phyloP scores from a whole-genome alignment of 148 eudicot genomes.

The Drosera capensis region DNA sequence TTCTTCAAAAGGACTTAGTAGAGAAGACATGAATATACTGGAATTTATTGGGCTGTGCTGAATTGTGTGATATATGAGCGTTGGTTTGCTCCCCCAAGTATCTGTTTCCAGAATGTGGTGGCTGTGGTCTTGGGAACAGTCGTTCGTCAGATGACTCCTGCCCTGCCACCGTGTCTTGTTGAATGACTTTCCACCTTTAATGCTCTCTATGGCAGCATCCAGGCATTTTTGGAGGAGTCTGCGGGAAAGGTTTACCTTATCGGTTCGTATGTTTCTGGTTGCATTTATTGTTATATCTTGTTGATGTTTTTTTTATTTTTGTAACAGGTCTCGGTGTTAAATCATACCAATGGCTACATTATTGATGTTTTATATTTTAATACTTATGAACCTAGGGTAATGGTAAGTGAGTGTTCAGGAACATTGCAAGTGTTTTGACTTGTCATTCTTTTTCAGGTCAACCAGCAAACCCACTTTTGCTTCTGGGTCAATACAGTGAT shows the following conservation, averaged over 20 bases:
- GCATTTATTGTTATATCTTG: constrained; percentile 38
- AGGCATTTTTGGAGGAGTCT: constrained; percentile 48
- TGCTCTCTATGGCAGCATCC: constrained; percentile 49
- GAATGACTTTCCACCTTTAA: constrained; percentile 55
- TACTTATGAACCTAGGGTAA: no score
- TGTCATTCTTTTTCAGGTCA: constrained; percentile 44
- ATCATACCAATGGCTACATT: constrained; percentile 5
- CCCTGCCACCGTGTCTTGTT: constrained; percentile 53
- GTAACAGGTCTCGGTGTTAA: constrained; percentile 46
- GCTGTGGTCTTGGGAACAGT: constrained; percentile 79
- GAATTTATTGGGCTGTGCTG: constrained; percentile 61
- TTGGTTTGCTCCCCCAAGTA: constrained; percentile 52
- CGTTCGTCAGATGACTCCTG: constrained; percentile 60
- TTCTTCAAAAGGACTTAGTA: constrained; percentile 96
- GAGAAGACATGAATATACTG: constrained; percentile 80
- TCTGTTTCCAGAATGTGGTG: constrained; percentile 63
- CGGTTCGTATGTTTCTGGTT: constrained; percentile 97
- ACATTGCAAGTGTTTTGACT: constrained; percentile 14
- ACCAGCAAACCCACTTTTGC: constrained; percentile 57
- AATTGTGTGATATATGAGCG: constrained; percentile 56
- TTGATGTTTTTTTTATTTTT: constrained; percentile 33
- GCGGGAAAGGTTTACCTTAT: constrained; percentile 26
- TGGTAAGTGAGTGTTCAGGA: constrained; percentile 8
- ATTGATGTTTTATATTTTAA: constrained; percentile 5
- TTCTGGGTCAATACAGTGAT: constrained; percentile 96